Conservation (phyloP, 2,329 filamentous ascomycete genomes). For the Penicillium capsulatum region DNA sequence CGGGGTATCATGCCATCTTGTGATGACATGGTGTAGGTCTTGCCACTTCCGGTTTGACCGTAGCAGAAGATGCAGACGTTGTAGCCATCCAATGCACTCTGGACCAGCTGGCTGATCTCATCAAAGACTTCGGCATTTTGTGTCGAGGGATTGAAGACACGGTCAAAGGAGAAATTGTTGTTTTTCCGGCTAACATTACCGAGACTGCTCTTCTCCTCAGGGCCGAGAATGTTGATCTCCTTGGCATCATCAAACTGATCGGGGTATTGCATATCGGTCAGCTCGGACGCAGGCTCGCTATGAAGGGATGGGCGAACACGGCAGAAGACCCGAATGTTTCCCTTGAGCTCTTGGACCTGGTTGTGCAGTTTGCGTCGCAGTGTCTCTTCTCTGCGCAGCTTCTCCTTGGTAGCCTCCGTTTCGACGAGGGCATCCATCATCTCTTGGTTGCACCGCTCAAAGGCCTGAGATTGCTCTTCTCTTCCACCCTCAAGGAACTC, state of each 20-base stretch:
- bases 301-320: constrained; percentile 74
- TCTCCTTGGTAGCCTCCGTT: constrained; percentile 69
- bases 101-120: constrained; percentile 93
- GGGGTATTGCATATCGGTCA: constrained; percentile 74
- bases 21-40: constrained; percentile 94
- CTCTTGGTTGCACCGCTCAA: constrained; percentile 72
- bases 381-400: constrained; percentile 86
- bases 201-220: constrained; percentile 76
- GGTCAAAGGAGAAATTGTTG: constrained; percentile 85
- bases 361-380: constrained; percentile 90
- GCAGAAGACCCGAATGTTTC: constrained; percentile 98
- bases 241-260: constrained; percentile 76
- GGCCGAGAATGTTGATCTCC: constrained; percentile 78
- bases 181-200: constrained; percentile 72
- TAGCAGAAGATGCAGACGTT: constrained; percentile 99
- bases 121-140: constrained; percentile 86
- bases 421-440: constrained; percentile 71
- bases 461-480: constrained; percentile 82
- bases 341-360: constrained; percentile 94
- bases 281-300: constrained; percentile 54
- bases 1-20: constrained; percentile 90
- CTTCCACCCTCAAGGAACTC: constrained; percentile 86
- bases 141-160: constrained; percentile 75
- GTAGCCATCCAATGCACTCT: constrained; percentile 93
- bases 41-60: constrained; percentile 93